These are phyloP conservation scores for Sugiyamaella qingdaonensis DNA, from an alignment of 805 yeast species.

Conservation along the genomic window DNA sequence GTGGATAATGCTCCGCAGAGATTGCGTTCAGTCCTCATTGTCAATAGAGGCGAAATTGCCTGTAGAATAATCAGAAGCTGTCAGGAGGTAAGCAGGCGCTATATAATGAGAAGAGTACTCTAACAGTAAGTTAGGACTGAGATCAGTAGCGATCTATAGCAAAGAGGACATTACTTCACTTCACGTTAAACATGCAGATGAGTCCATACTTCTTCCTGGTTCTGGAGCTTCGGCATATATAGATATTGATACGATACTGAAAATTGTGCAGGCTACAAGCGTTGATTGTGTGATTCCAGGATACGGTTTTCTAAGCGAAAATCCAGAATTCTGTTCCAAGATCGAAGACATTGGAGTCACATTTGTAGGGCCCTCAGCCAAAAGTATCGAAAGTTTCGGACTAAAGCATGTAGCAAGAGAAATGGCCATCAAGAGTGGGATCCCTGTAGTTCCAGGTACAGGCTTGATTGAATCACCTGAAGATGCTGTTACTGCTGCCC, in stretches of 20 bases:
- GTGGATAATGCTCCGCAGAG: constrained; percentile 38
- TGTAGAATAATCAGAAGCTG: constrained; percentile 74
- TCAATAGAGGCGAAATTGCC: constrained; percentile 96
- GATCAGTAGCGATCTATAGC: constrained; percentile 81
- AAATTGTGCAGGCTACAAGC: constrained; percentile 74
- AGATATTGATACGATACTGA: constrained; percentile 73
- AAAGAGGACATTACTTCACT: constrained; percentile 83
- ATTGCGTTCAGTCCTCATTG: constrained; percentile 77
- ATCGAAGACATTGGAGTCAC: constrained; percentile 76
- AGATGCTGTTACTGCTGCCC: constrained; percentile 75
- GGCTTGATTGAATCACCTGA: constrained; percentile 64
- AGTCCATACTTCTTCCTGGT: constrained; percentile 73
- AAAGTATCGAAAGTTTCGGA: constrained; percentile 84
- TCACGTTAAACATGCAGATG: constrained; percentile 79
- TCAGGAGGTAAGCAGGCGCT: neutral
- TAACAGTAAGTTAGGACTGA: constrained; percentile 68
- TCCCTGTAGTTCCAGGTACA: constrained; percentile 96
- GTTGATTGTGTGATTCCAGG: constrained; percentile 96
- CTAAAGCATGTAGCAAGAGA: constrained; percentile 94
- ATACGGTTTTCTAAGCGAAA: constrained; percentile 94
- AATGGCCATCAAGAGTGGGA: constrained; percentile 81
- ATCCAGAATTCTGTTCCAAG: constrained; percentile 90
- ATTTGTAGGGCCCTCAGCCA: constrained; percentile 93
- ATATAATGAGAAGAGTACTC: constrained; percentile 31
- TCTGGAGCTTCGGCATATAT: constrained; percentile 83